Base-by-base conservation (phyloP, 208 protist genomes). In the Wallacemonas sp. region DNA sequence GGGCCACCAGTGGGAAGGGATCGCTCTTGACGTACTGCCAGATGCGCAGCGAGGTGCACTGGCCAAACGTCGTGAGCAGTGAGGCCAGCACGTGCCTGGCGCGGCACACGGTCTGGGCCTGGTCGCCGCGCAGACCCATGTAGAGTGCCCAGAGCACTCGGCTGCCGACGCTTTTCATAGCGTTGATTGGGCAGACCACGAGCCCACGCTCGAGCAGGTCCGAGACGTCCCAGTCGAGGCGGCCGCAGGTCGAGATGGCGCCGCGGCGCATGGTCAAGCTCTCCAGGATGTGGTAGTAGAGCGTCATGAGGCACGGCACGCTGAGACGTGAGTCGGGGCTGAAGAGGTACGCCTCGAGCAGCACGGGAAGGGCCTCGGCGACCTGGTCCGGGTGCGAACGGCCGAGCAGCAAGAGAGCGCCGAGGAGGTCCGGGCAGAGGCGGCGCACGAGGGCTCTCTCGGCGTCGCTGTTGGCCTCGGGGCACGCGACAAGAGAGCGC, bases 141-240 rank as follows among this genome's bases (percentile, higher is more conserved):
- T 94, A 94, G 4, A 91, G 44, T 2, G 80, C 85, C 88, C 88
- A 94, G 22, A 91, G 67, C n/a, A 90, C 71, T 28, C 81, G 79
- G 32, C 49, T 49, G 2, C 85, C 84, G 38, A 91, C 11, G 14
- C 77, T 71, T 29, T 74, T 54, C 22, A 76, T 73, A 23, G 79
- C 61, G 11, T 76, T 66, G n/a, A 48, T 14, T 7, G 67, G 39
- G n/a, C 66, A 44, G 7, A 38, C 46, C 2, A 65, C 7, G 29
- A 46, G 25, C 18, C 57, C 67, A 5, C 33, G 29, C 44, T 48
- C 33, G 16, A 70, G 39, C 2, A 76, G 33, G 41, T 55, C 20
- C 61, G 48, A 18, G 66, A 74, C 22, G 81, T 76, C 22, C 76
- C 68, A 55, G 86, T 61, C 44, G 65, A 62, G 57, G 76, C 82